phyloP scores from a whole-genome alignment of 805 yeast genomes.

The Kluyveromyces siamensis region DNA sequence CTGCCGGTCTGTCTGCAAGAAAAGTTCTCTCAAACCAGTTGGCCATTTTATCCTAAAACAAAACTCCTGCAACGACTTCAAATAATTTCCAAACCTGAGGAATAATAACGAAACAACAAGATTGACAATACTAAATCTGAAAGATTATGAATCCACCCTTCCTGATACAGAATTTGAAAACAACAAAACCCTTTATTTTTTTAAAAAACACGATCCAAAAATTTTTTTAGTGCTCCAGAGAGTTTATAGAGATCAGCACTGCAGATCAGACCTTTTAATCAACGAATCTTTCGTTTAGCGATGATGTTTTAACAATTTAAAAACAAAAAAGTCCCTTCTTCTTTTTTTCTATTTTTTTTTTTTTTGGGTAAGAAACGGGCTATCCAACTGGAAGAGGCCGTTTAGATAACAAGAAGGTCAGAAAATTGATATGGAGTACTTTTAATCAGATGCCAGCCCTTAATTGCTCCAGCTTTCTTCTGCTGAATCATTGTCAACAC shows the following conservation, averaged over 20 bases:
- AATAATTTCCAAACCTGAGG: constrained; percentile 1
- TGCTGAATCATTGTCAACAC: no score
- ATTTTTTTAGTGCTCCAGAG: neutral
- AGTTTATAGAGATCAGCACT: neutral
- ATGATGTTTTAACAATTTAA: neutral
- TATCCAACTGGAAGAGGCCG: neutral
- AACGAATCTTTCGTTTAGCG: neutral
- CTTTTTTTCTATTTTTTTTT: neutral
- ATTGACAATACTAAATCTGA: neutral
- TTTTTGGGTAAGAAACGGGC: neutral
- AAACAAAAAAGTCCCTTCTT: neutral
- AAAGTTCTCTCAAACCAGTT: constrained; percentile 41
- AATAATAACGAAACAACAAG: neutral
- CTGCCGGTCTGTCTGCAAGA: constrained; percentile 43
- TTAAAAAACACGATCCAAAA: neutral
- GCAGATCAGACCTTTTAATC: neutral
- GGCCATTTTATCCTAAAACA: constrained; percentile 7
- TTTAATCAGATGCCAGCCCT: no score
- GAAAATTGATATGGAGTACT: no score
- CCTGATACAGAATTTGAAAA: neutral
- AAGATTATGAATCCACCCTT: neutral
- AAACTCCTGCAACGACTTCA: constrained; percentile 1
- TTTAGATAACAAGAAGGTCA: neutral
- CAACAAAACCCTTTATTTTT: neutral
- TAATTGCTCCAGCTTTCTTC: no score